phyloP scores from a whole-genome alignment of 192 early-diverging fungal genomes.

The Pilobolus umbonatus region DNA sequence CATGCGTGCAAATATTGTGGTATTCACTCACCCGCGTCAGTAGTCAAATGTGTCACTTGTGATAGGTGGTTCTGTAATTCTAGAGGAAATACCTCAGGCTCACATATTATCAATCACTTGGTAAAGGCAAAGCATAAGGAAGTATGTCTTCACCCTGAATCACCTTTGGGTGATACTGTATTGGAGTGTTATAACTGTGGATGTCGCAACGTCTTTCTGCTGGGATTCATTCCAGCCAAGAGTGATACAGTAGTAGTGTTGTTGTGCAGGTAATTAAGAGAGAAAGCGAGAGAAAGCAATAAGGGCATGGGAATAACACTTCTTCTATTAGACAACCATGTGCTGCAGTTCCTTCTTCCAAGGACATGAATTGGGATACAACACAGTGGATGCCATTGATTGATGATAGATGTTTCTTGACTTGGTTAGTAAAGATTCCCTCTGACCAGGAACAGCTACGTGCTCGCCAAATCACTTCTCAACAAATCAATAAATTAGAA shows the following conservation, averaged over 20 bases:
- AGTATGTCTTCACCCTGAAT: slow-evolving; percentile 88
- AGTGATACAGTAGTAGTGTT: slow-evolving; percentile 96
- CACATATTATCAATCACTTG: slow-evolving; percentile 94
- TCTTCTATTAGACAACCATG: slow-evolving; percentile 71
- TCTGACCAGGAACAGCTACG: slow-evolving; percentile 77
- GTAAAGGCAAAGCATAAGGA: slow-evolving; percentile 93
- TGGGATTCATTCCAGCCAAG: slow-evolving; percentile 99
- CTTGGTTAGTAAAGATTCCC: slow-evolving; percentile 93
- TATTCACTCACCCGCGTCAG: slow-evolving; percentile 79
- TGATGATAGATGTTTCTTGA: slow-evolving; percentile 87
- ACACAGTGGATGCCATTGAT: slow-evolving; percentile 97
- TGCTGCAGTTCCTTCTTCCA: slow-evolving; percentile 80
- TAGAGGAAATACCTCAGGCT: slow-evolving; percentile 81
- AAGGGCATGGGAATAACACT: background rate
- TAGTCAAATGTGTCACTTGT: slow-evolving; percentile 91
- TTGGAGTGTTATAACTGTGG: slow-evolving; percentile 99
- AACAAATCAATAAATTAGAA: slow-evolving; percentile 85
- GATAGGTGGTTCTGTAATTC: slow-evolving; percentile 97
- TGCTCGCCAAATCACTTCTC: slow-evolving; percentile 75
- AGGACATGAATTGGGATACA: slow-evolving; percentile 96
- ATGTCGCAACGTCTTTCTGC: slow-evolving; percentile 87
- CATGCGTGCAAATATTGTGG: slow-evolving; percentile 95
- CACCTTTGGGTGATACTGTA: slow-evolving; percentile 87
- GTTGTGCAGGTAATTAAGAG: slow-evolving; percentile 71
- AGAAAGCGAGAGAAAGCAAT: background rate